Evolutionary conservation across 805 yeast species (phyloP).

Genomic region (Nakazawaea populi): DNA sequence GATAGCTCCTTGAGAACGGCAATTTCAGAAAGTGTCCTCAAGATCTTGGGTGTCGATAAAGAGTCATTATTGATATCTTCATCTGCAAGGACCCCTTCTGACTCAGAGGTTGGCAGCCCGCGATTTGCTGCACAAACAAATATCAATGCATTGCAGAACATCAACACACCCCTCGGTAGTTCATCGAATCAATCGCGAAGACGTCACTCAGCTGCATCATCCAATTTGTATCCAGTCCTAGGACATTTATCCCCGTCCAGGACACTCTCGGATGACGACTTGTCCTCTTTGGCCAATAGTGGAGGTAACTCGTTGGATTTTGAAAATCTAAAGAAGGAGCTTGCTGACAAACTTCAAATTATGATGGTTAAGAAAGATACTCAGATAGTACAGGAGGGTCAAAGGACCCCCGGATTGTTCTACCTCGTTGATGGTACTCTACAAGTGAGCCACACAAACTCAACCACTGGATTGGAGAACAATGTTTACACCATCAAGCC

Average conservation of each 20-base stretch:
- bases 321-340: slow-evolving; percentile 47
- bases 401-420: slow-evolving; percentile 66
- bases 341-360: slow-evolving; percentile 56
- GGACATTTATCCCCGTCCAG: neutral
- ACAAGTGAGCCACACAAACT: slow-evolving; percentile 47
- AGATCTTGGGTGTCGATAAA: slow-evolving; percentile 56
- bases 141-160: neutral
- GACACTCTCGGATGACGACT: slow-evolving; percentile 12
- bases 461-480: slow-evolving; percentile 25
- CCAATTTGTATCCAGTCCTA: neutral
- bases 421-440: slow-evolving; percentile 76
- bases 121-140: neutral
- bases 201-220: neutral
- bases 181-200: neutral
- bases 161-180: neutral
- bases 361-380: slow-evolving; percentile 46
- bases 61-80: slow-evolving; percentile 15
- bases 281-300: neutral
- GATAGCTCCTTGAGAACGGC: slow-evolving; percentile 60
- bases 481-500: slow-evolving; percentile 52
- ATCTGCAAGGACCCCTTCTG: neutral
- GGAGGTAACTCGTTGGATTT: slow-evolving; percentile 27
- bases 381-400: slow-evolving; percentile 56
- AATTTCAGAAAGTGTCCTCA: slow-evolving; percentile 65
- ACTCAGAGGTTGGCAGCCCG: slow-evolving; percentile 5